Conservation (phyloP, 2,329 filamentous ascomycete genomes). For the Scedosporium boydii region DNA sequence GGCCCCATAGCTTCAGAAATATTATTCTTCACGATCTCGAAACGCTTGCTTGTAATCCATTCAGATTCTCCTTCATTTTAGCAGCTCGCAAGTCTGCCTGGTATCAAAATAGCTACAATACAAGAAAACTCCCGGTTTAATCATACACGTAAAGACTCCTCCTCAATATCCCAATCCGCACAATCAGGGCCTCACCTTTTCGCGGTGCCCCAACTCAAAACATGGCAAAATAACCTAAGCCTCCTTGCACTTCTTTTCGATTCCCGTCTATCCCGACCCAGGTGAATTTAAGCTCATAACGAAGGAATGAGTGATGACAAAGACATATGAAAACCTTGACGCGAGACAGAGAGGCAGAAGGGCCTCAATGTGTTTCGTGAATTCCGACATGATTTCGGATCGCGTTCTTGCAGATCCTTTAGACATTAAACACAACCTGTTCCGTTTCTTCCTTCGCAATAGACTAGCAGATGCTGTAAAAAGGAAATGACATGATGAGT, state of each 20-base stretch:
- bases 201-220: not conserved
- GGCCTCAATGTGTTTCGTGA: too few species aligned
- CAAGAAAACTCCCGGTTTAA: not conserved
- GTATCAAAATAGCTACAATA: conserved; percentile 1
- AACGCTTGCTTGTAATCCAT: too few species aligned
- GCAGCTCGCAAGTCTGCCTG: not conserved
- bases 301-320: not conserved
- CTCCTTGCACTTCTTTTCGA: not conserved
- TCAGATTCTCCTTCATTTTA: not conserved
- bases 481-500: not conserved
- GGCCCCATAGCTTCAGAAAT: too few species aligned
- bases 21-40: too few species aligned
- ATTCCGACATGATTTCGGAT: not conserved
- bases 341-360: too few species aligned
- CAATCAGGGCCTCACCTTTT: not conserved
- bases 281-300: not conserved
- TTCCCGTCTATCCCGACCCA: not conserved
- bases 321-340: not conserved
- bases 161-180: not conserved
- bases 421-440: not conserved
- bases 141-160: not conserved
- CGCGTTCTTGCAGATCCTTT: not conserved
- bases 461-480: not conserved
- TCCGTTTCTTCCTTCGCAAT: not conserved
- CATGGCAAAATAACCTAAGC: not conserved